These are phyloP conservation scores for Hibiscus trionum DNA, from an alignment of 345 rosid genomes.

Conservation along the genomic window DNA sequence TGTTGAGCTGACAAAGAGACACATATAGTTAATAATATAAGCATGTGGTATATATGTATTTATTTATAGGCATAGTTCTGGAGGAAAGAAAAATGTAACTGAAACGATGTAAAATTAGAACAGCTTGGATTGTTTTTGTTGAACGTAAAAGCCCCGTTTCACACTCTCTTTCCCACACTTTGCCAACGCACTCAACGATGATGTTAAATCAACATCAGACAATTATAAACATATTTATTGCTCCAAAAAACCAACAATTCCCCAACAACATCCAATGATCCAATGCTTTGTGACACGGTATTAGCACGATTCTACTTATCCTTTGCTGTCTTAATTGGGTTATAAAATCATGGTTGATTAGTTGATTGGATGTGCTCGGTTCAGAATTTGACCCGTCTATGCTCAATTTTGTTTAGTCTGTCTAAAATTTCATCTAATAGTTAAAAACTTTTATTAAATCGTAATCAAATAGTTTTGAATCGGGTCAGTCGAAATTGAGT, in stretches of 20 bases:
- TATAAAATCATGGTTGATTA: not conserved
- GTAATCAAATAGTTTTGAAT: too few relatives aligned
- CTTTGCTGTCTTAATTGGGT: not conserved
- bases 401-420: too few relatives aligned
- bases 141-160: conserved; percentile 44
- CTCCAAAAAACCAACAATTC: not conserved
- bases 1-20: not conserved
- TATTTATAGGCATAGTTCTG: conserved; percentile 4
- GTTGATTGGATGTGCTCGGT: too few relatives aligned
- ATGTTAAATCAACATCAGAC: not conserved
- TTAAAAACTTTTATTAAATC: too few relatives aligned
- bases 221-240: not conserved
- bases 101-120: conserved; percentile 43
- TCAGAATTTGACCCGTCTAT: too few relatives aligned
- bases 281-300: not conserved
- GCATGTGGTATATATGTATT: not conserved
- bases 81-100: conserved; percentile 23
- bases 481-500: too few relatives aligned
- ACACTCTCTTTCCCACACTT: conserved; percentile 71
- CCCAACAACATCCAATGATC: not conserved
- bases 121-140: not conserved
- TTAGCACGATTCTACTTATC: not conserved
- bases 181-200: conserved; percentile 25
- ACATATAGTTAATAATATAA: not conserved
- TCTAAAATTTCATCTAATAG: too few relatives aligned